Evolutionary conservation across 2,329 filamentous ascomycete genomes (phyloP).

Genomic region (Beauveria sp.): DNA sequence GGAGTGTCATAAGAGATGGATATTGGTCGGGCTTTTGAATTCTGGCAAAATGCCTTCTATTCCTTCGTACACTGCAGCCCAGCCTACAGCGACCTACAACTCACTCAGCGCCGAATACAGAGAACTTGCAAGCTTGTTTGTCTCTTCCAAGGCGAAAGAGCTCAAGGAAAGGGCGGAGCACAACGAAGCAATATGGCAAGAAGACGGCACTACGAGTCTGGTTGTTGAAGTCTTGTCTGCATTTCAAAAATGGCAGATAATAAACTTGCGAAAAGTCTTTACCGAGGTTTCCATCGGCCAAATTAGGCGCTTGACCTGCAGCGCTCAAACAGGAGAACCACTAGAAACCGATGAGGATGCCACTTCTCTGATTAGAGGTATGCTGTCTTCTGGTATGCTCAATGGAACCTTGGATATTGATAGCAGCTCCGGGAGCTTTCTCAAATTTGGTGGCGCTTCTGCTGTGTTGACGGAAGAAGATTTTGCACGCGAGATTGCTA

Average conservation of each 20-base stretch:
- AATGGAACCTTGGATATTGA: conserved; percentile 43
- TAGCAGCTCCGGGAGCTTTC: conserved; percentile 33
- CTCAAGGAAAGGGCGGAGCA: conserved; percentile 58
- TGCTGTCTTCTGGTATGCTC: conserved; percentile 49
- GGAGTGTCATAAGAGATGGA: conserved; percentile 88
- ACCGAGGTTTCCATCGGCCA: conserved; percentile 48
- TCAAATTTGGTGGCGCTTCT: conserved; percentile 41
- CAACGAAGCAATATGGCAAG: conserved; percentile 51
- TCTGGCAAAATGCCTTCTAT: conserved; percentile 51
- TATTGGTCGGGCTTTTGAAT: conserved; percentile 66
- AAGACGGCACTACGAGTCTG: conserved; percentile 67
- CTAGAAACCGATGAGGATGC: conserved; percentile 37
- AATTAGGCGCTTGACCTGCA: conserved; percentile 43
- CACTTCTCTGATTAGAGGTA: conserved; percentile 40
- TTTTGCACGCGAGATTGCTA: conserved; percentile 40
- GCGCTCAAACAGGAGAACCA: conserved; percentile 42
- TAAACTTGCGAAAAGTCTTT: conserved; percentile 67
- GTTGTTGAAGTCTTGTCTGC: conserved; percentile 61
- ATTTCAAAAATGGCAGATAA: conserved; percentile 69
- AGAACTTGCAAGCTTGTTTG: conserved; percentile 61
- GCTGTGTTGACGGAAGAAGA: conserved; percentile 41
- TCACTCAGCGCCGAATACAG: conserved; percentile 62
- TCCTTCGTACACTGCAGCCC: conserved; percentile 48
- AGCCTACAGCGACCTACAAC: conserved; percentile 49
- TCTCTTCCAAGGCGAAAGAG: conserved; percentile 42